phyloP scores from a whole-genome alignment of 768 basidiomycete genomes.

The Tubosaeta sp. region DNA sequence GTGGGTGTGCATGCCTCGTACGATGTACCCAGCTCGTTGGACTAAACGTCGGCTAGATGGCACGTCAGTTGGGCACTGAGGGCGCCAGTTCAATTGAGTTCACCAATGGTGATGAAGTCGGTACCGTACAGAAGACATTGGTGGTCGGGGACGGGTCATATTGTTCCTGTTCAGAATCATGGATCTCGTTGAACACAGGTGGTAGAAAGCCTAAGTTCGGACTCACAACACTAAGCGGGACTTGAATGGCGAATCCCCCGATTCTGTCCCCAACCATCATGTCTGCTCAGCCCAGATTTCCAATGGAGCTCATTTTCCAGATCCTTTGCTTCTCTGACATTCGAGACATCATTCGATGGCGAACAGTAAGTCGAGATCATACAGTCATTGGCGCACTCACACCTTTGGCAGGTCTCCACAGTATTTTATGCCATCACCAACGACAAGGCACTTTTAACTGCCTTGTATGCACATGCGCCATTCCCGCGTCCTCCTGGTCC shows the following conservation, averaged over 20 bases:
- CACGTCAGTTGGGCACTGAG: not conserved
- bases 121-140: not conserved
- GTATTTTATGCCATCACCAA: not conserved
- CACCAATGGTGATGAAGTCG: not conserved
- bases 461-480: not conserved
- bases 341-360: not conserved
- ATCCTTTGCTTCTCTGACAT: too few species aligned
- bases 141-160: not conserved
- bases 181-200: not conserved
- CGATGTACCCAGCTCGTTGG: slow-evolving; percentile 18
- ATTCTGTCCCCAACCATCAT: not conserved
- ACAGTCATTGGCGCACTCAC: too few species aligned
- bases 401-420: slow-evolving; percentile 4
- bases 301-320: not conserved
- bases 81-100: not conserved
- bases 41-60: not conserved
- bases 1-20: too few species aligned
- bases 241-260: too few species aligned
- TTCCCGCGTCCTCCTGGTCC: slow-evolving; percentile 1
- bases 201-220: too few species aligned
- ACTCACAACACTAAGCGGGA: too few species aligned
- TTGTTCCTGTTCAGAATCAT: not conserved
- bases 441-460: not conserved
- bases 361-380: not conserved
- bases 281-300: not conserved